These are phyloP conservation scores for Ophiobolus disseminans DNA, from an alignment of 2,329 filamentous ascomycete genomes.

Conservation along the genomic window DNA sequence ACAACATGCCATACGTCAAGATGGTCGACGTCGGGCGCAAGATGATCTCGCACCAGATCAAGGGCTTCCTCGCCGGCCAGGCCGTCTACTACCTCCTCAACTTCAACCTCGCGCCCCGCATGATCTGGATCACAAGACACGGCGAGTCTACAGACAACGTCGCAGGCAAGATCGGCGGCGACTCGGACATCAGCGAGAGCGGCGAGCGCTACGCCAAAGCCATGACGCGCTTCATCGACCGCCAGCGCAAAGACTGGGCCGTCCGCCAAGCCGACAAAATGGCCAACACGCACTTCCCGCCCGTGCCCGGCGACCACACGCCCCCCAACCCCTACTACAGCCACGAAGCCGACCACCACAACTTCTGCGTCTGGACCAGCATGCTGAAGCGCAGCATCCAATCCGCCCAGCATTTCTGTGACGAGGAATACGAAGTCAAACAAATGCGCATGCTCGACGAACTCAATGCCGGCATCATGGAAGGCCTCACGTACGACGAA, in stretches of 20 bases:
- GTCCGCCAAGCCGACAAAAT: conserved; percentile 80
- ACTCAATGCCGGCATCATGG: conserved; percentile 89
- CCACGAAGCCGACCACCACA: conserved; percentile 67
- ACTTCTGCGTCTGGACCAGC: conserved; percentile 97
- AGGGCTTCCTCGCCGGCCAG: conserved; percentile 88
- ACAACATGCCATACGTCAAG: conserved; percentile 93
- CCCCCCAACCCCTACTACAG: conserved; percentile 88
- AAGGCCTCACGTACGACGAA: conserved; percentile 92
- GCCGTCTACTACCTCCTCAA: conserved; percentile 95
- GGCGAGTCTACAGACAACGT: conserved; percentile 91
- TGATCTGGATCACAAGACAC: conserved; percentile 98
- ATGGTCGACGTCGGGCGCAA: conserved; percentile 98
- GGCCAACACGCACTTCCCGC: conserved; percentile 82
- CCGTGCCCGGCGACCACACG: conserved; percentile 86
- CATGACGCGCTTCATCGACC: conserved; percentile 82
- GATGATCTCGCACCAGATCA: conserved; percentile 86
- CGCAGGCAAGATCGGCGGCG: conserved; percentile 86
- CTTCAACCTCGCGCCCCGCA: conserved; percentile 92
- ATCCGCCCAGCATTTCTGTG: conserved; percentile 88
- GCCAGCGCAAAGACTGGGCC: conserved; percentile 82
- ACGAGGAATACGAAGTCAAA: conserved; percentile 93
- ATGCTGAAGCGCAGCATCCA: conserved; percentile 92
- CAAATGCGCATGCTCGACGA: conserved; percentile 98
- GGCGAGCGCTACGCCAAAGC: conserved; percentile 80
- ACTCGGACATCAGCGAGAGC: conserved; percentile 82